These are phyloP conservation scores for Mycosphaerella arachidis DNA, from an alignment of 2,329 filamentous ascomycete genomes.

Conservation along the genomic window DNA sequence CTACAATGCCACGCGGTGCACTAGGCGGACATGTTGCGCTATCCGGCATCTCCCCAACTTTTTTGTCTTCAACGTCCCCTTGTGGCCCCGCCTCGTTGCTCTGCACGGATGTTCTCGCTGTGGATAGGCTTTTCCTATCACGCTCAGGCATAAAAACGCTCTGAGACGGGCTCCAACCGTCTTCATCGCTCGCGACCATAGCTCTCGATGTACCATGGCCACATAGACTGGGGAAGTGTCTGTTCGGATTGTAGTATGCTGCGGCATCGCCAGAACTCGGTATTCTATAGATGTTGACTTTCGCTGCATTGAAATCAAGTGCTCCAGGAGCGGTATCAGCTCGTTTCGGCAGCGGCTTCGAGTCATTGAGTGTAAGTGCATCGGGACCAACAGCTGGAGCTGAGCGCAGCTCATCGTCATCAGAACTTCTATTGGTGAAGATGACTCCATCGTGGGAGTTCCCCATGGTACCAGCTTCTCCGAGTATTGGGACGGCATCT, in stretches of 20 bases:
- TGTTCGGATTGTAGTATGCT: slow-evolving; percentile 29
- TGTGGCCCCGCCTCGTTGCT: background rate
- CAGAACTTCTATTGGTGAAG: slow-evolving; percentile 19
- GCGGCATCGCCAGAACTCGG: slow-evolving; percentile 32
- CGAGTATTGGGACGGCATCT: slow-evolving; percentile 18
- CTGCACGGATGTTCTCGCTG: background rate
- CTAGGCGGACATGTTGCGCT: background rate
- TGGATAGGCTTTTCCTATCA: background rate
- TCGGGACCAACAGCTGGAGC: slow-evolving; percentile 16
- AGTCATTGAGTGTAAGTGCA: background rate
- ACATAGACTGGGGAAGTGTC: slow-evolving; percentile 19
- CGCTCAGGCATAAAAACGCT: slow-evolving; percentile 18
- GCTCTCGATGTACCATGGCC: background rate
- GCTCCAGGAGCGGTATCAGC: slow-evolving; percentile 29
- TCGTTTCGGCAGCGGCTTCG: slow-evolving; percentile 11
- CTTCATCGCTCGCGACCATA: background rate
- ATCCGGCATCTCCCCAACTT: background rate
- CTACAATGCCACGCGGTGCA: background rate
- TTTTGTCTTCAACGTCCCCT: background rate
- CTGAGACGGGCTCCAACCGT: slow-evolving; percentile 25
- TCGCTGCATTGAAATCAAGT: slow-evolving; percentile 11
- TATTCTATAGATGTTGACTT: slow-evolving; percentile 31
- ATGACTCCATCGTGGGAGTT: slow-evolving; percentile 18
- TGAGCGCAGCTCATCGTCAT: slow-evolving; percentile 23
- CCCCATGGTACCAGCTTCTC: slow-evolving; percentile 24